phyloP scores from a whole-genome alignment of 768 basidiomycete species.

The Tulasnella sp. region DNA sequence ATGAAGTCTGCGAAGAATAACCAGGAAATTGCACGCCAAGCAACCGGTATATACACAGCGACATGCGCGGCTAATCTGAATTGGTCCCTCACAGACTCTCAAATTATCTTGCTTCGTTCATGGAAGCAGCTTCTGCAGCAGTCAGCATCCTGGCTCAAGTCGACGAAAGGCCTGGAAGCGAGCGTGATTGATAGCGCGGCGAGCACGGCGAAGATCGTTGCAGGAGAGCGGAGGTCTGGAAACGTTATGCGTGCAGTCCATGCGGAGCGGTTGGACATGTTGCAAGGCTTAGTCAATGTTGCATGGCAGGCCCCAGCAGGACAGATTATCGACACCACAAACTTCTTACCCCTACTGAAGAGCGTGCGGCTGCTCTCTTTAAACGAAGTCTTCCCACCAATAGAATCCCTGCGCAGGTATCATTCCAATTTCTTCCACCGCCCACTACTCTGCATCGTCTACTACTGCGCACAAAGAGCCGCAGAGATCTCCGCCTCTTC shows the following conservation, averaged over 20 bases:
- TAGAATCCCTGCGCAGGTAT: conserved; percentile 57
- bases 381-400: conserved; percentile 64
- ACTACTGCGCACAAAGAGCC: conserved; percentile 59
- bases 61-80: conserved; percentile 75
- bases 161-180: conserved; percentile 44
- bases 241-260: conserved; percentile 82
- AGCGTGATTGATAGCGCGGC: conserved; percentile 47
- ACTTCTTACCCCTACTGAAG: conserved; percentile 49
- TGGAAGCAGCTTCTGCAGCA: conserved; percentile 66
- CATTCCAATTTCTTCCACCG: conserved; percentile 64
- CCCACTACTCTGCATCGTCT: conserved; percentile 65
- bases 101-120: conserved; percentile 59
- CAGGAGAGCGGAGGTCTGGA: conserved; percentile 57
- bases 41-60: conserved; percentile 39
- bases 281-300: conserved; percentile 68
- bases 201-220: conserved; percentile 53
- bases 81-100: conserved; percentile 71
- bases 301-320: conserved; percentile 44
- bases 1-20: conserved; percentile 32
- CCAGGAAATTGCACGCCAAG: conserved; percentile 32
- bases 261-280: conserved; percentile 55
- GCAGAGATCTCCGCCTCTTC: conserved; percentile 34
- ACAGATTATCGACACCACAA: conserved; percentile 40
- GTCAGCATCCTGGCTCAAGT: conserved; percentile 51
- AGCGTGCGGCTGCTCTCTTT: conserved; percentile 54